Conservation (phyloP, 2,329 filamentous ascomycete species). For the Juglanconis sp. region DNA sequence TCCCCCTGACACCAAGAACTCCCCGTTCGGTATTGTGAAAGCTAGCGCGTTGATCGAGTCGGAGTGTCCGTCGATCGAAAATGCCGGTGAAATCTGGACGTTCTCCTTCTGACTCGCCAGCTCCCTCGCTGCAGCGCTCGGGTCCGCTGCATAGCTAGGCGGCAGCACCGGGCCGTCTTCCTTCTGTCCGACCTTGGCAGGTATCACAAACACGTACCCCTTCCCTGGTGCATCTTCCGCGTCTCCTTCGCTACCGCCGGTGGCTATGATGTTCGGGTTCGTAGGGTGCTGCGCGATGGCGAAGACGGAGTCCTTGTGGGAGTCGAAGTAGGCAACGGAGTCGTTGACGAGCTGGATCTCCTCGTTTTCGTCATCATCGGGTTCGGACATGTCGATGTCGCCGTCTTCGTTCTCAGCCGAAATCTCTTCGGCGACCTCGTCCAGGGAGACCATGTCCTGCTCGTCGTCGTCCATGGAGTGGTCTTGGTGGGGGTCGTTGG, state of each 20-base stretch:
- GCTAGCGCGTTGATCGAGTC: conserved; percentile 85
- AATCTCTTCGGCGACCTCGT: conserved; percentile 77
- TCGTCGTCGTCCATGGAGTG: conserved; percentile 54
- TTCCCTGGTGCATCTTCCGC: conserved; percentile 65
- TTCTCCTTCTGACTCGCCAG: conserved; percentile 33
- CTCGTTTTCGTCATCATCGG: conserved; percentile 42
- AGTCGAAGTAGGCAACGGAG: conserved; percentile 87
- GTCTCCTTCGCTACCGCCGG: conserved; percentile 69
- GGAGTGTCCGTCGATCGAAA: conserved; percentile 80
- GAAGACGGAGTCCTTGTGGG: conserved; percentile 88
- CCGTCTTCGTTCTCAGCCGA: conserved; percentile 53
- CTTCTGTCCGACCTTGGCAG: conserved; percentile 3
- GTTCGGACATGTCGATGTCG: conserved; percentile 28
- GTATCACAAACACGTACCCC: conserved; percentile 61
- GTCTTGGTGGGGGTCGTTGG: conserved; percentile 33
- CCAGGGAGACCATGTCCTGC: conserved; percentile 70
- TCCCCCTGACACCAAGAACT: conserved; percentile 82
- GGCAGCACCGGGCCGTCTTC: conserved; percentile 81
- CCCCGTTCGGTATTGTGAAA: conserved; percentile 80
- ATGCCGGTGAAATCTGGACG: conserved; percentile 61
- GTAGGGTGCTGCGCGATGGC: conserved; percentile 89
- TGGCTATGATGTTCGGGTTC: conserved; percentile 74
- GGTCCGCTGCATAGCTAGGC: conserved; percentile 67
- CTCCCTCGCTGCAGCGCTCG: conserved; percentile 36
- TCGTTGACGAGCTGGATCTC: conserved; percentile 87